phyloP scores from a whole-genome alignment of 768 basidiomycete genomes.

The Suillus americanus region DNA sequence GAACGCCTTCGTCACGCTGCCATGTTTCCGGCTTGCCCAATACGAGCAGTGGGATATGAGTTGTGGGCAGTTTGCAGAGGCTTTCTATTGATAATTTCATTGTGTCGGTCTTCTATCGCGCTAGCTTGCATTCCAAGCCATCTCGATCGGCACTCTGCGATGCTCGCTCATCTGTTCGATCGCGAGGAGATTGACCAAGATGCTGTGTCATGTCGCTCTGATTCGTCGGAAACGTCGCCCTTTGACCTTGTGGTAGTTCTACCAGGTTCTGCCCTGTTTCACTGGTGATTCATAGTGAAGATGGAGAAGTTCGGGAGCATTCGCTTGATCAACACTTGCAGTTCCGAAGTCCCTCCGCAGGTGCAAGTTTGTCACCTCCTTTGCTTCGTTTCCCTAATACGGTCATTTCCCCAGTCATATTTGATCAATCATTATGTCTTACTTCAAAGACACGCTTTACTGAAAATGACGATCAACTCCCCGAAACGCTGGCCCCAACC shows the following conservation, averaged over 20 bases:
- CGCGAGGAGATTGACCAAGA: conserved; percentile 1
- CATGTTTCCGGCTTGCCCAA: neutral
- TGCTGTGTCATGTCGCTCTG: neutral
- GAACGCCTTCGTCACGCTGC: neutral
- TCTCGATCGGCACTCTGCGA: neutral
- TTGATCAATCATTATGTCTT: conserved; percentile 1
- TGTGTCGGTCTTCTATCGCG: neutral
- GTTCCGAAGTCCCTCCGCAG: conserved; percentile 1
- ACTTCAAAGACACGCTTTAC: neutral
- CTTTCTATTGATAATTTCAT: conserved; percentile 1
- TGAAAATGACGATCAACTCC: neutral
- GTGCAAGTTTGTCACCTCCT: neutral
- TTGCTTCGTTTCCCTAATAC: neutral
- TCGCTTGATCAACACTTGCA: conserved; percentile 1
- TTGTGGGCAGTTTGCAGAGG: neutral
- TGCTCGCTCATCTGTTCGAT: conserved; percentile 1
- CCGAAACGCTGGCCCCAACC: neutral
- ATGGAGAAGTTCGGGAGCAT: conserved; percentile 4
- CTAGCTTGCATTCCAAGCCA: neutral
- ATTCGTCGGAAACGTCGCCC: conserved; percentile 1
- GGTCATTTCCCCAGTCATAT: neutral
- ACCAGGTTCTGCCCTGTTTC: neutral
- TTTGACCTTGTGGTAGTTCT: neutral
- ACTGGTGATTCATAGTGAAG: conserved; percentile 2
- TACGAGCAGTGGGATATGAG: neutral